Conservation (phyloP, 768 basidiomycete species). For the Podaxis sp. region DNA sequence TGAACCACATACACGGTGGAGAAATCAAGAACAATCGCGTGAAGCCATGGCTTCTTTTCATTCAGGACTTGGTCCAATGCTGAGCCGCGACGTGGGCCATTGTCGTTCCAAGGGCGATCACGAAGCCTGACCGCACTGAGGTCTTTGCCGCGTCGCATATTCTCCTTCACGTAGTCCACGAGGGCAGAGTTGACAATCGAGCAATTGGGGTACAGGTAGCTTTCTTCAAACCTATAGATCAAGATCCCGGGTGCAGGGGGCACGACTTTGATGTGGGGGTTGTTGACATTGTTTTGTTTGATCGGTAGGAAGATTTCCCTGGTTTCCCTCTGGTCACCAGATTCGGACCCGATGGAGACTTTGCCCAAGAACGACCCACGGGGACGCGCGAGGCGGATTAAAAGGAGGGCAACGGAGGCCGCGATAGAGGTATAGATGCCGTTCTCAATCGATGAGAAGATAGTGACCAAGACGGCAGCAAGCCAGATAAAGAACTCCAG, state of each 20-base stretch:
- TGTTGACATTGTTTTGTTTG: conserved; percentile 54
- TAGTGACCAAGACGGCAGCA: conserved; percentile 83
- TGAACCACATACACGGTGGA: conserved; percentile 61
- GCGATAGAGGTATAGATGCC: conserved; percentile 87
- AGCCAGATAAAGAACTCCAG: conserved; percentile 88
- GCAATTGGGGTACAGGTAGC: conserved; percentile 82
- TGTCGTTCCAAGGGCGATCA: conserved; percentile 95
- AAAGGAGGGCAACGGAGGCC: conserved; percentile 75
- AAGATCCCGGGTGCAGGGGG: conserved; percentile 85
- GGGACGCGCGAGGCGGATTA: conserved; percentile 85
- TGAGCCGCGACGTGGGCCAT: conserved; percentile 60
- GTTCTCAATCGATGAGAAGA: conserved; percentile 93
- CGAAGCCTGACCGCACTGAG: conserved; percentile 56
- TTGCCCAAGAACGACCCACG: conserved; percentile 90
- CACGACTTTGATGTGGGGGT: conserved; percentile 67
- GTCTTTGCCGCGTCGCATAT: conserved; percentile 77
- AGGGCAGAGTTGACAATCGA: conserved; percentile 67
- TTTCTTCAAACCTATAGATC: conserved; percentile 91
- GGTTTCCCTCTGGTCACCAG: conserved; percentile 30
- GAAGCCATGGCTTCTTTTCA: conserved; percentile 60
- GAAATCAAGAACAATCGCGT: conserved; percentile 91
- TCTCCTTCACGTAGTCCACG: conserved; percentile 76
- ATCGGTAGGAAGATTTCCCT: conserved; percentile 89
- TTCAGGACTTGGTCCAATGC: conserved; percentile 50
- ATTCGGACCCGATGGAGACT: conserved; percentile 54